Base-by-base conservation (phyloP, 768 basidiomycete species). In the Lentinus brumalis region DNA sequence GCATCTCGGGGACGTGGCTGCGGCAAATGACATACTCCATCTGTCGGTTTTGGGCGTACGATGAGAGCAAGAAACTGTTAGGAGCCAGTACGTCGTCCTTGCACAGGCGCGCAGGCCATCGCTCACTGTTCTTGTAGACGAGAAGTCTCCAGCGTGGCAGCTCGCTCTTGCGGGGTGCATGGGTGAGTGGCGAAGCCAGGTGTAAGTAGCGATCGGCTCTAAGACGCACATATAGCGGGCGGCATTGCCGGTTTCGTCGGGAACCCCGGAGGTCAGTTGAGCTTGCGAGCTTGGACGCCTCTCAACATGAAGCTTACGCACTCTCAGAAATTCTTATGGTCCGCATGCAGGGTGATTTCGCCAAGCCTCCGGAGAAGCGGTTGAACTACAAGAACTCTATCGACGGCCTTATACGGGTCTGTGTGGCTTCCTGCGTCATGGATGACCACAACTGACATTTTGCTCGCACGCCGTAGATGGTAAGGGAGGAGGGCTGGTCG, bases 11-110 rank as follows among this genome's bases (percentile, higher is more conserved):
- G 32, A 96, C 94, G 30, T 89, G 92, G 86, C 75, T 96, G 74
- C 84, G 94, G 31, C 94, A 96, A 76, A 93, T 95, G 92, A 91
- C 87, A 38, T 96, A 96, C 76, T 93, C 91, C 45, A 79, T 94
- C 72, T 93, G 91, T 73, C 82, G 93, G n/a, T 96, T 94, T 78
- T 94, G 92, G 86, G 92, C 91, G 15, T 94, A 95, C 73, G 93
- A 95, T 63, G 89, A 92, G 77, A 91, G 88, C 72, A 96, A 94
- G 81, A 92, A 89, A 78, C 64, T 88, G 7, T 67, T 95, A 0
- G 90, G 90, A 21, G 89, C 89, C 14, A 79, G 76, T 75, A 67
- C 74, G 73, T 71, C 12, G n/a, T n/a, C 15, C 26, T 12, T 35
- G 46, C 39, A 21, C 29, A 5, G 8, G 32, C 3, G 29, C 49